These are phyloP conservation scores for Deuterostichococcus epilithicus DNA, from an alignment of 139 green algal genomes.

Conservation along the genomic window DNA sequence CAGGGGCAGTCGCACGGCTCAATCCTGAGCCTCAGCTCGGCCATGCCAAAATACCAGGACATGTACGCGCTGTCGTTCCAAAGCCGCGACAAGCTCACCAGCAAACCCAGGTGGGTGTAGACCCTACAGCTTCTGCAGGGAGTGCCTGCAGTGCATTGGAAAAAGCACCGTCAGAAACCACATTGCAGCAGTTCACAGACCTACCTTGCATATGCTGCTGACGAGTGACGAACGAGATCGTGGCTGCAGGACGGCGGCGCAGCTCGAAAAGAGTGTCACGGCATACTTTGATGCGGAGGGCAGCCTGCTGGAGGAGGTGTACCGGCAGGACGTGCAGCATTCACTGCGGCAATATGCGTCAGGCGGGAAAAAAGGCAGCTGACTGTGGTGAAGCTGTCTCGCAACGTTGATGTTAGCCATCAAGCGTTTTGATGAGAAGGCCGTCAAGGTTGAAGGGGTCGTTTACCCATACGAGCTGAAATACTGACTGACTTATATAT, in stretches of 20 bases:
- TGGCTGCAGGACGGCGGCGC: constrained; percentile 2
- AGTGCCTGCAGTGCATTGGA: too few species aligned
- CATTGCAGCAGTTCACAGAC: too few species aligned
- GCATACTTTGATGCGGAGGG: constrained; percentile 42
- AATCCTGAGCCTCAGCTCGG: neutral
- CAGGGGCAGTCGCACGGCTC: neutral
- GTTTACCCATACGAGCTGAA: too few species aligned
- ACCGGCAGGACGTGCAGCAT: constrained; percentile 21
- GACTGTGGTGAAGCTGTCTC: neutral
- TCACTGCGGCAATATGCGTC: neutral
- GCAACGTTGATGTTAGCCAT: too few species aligned
- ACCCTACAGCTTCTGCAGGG: constrained; percentile 1
- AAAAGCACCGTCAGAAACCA: too few species aligned
- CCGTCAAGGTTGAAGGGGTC: too few species aligned
- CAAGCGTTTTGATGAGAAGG: too few species aligned
- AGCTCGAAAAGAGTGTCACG: constrained; percentile 13
- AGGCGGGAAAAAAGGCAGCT: constrained; percentile 16
- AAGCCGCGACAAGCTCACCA: neutral
- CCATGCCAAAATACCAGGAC: neutral
- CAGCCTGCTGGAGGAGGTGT: constrained; percentile 32
- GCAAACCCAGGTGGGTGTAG: neutral
- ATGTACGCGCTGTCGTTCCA: neutral
- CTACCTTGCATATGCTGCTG: too few species aligned
- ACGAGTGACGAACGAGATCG: too few species aligned
- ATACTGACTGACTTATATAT: too few species aligned